Percentiles rank a stretch among this genome's conserved stretches.
Conservation (phyloP, 257 asterid genomes). For the Lavandula angustifolia region DNA sequence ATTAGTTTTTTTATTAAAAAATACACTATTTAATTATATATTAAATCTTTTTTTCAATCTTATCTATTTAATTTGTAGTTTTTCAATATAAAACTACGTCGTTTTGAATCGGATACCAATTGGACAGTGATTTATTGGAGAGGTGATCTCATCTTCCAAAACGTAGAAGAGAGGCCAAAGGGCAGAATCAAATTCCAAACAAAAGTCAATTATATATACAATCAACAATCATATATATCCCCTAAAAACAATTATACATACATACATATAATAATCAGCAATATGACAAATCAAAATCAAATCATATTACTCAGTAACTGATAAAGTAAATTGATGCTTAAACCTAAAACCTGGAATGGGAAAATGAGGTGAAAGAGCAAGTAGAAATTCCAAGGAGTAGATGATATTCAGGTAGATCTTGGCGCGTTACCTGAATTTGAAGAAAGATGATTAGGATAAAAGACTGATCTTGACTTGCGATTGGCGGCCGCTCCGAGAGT, state of each 20-base stretch:
- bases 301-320: slow-evolving; percentile 3
- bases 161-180: slow-evolving; percentile 18
- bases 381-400: not conserved
- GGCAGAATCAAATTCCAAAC: not conserved
- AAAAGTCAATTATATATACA: not conserved
- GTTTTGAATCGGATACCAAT: no score
- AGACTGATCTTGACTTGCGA: slow-evolving; percentile 20
- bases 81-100: no score
- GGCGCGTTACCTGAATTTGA: slow-evolving; percentile 40
- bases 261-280: not conserved
- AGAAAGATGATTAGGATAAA: slow-evolving; percentile 15
- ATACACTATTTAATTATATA: no score
- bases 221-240: not conserved
- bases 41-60: no score
- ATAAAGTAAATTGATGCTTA: not conserved
- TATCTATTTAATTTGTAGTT: no score
- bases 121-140: no score
- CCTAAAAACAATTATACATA: not conserved
- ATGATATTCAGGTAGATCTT: slow-evolving; percentile 4
- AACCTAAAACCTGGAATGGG: not conserved
- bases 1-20: no score
- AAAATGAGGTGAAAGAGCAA: not conserved
- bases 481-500: slow-evolving; percentile 34
- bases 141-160: no score
- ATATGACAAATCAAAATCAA: slow-evolving; percentile 11